Evolutionary conservation across 441 rosid genomes (phyloP).

Genomic region (Oxalis stricta): DNA sequence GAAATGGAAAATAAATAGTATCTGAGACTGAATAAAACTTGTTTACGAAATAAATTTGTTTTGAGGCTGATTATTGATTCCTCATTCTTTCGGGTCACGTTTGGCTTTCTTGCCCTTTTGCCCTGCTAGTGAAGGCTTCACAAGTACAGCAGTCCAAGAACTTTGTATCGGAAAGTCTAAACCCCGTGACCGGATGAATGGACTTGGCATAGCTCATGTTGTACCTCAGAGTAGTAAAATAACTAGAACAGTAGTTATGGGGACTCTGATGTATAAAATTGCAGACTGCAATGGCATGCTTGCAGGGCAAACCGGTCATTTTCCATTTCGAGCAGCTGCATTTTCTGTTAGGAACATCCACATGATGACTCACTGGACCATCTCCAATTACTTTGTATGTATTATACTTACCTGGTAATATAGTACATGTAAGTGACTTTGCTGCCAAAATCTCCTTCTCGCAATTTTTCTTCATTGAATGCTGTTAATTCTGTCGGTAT

Average conservation of each 20-base stretch:
- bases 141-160: no score
- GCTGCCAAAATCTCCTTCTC: slow-evolving; percentile 28
- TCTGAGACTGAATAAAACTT: no score
- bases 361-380: no score
- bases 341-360: slow-evolving; percentile 40
- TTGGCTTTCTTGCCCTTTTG: no score
- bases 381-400: no score
- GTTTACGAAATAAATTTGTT: no score
- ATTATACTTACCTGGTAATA: no score
- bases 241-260: slow-evolving; percentile 51
- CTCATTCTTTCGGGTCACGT: no score
- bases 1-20: no score
- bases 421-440: slow-evolving; percentile 30
- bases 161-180: no score
- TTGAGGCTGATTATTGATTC: no score
- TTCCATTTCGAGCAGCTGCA: slow-evolving; percentile 63
- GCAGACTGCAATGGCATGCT: slow-evolving; percentile 55
- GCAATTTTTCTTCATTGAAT: slow-evolving; percentile 51
- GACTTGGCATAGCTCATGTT: slow-evolving; percentile 44
- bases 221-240: slow-evolving; percentile 39
- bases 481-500: slow-evolving; percentile 42
- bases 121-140: no score
- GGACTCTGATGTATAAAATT: slow-evolving; percentile 30
- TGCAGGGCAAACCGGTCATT: slow-evolving; percentile 50
- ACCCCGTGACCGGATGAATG: slow-evolving; percentile 56